Base-by-base conservation (phyloP, 2,329 filamentous ascomycete species). In the Cryphonectria nitschkei region DNA sequence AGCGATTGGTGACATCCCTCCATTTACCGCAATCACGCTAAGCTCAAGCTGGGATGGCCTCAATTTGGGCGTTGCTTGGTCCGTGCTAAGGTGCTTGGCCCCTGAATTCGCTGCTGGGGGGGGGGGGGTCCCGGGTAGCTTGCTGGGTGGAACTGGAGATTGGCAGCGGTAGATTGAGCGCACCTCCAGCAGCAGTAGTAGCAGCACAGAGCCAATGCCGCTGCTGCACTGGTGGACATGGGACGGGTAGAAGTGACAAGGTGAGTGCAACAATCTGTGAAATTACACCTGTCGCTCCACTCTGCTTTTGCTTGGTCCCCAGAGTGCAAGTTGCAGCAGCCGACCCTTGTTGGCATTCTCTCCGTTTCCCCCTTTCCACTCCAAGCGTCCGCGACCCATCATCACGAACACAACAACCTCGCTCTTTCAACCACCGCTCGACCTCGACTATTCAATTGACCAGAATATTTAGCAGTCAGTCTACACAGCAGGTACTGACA, bases 341-440 rank as follows among this genome's bases (percentile, higher is more conserved):
- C 65, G 61, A 68, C 70, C 70, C 70, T 72, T 72, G 70, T 70
- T 72, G 68, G 68, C 65, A 62, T 63, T 68, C 64, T 62, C 46
- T 70, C 56, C 63, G 43, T 69, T 56, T 73, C 71, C 71, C 69
- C 71, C 69, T 71, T 71, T 73, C 69, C 69, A 73, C 67, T 70
- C 56, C 54, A 58, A 58, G 68, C 67, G 69, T 65, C 68, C 67
- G 58, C 65, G 68, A 70, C 43, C 63, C 63, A 52, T 52, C 63
- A 26, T 52, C 63, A 58, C 68, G 64, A 39, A 66, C 67, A 52
- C 19, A 68, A 54, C 58, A 50, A 58, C 52, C 34, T 63, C 37
- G 32, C 54, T 46, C 39, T 46, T 26, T 68, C 66, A 34, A n/a
- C 41, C 58, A 54, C 22, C 56, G 54, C 19, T 61, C 65, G 39